Conservation (phyloP, 2,329 filamentous ascomycete genomes). For the Alternaria arborescens region DNA sequence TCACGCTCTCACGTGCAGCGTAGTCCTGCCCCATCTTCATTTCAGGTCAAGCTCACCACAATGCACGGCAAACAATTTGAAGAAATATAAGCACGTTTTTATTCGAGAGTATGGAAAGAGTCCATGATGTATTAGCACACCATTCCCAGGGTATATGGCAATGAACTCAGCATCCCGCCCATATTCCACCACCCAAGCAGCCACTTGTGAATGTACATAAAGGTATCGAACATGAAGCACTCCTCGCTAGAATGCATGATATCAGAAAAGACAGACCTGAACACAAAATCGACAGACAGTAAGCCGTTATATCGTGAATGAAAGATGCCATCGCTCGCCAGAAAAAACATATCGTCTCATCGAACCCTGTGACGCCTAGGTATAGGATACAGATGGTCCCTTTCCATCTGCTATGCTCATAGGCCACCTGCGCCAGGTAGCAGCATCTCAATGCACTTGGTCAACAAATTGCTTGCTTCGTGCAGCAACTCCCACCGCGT, state of each 20-base stretch:
- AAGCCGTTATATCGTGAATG: constrained; percentile 21
- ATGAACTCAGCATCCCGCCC: constrained; percentile 15
- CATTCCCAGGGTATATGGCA: constrained; percentile 25
- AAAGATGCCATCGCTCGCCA: constrained; percentile 7
- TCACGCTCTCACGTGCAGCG: constrained; percentile 23
- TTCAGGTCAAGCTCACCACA: neutral
- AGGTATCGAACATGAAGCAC: constrained; percentile 17
- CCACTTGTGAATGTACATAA: constrained; percentile 14
- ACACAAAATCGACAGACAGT: neutral
- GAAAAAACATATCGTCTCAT: neutral
- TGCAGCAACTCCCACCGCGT: constrained; percentile 92
- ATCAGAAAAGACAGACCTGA: constrained; percentile 17
- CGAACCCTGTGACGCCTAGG: neutral
- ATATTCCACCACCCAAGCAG: constrained; percentile 5
- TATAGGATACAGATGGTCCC: neutral
- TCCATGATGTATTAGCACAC: constrained; percentile 15
- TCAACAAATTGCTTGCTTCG: constrained; percentile 81
- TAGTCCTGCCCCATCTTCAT: neutral
- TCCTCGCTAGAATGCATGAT: constrained; percentile 24
- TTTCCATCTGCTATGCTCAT: constrained; percentile 4
- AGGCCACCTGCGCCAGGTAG: constrained; percentile 36
- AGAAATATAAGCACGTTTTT: neutral
- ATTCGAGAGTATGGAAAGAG: neutral
- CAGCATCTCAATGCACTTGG: constrained; percentile 77
- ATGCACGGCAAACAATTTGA: neutral